A percentile compares a stretch with the other conserved stretches of the same genome.
These are phyloP conservation scores for Candida nemodendra DNA, from an alignment of 805 yeast species.

Conservation along the genomic window DNA sequence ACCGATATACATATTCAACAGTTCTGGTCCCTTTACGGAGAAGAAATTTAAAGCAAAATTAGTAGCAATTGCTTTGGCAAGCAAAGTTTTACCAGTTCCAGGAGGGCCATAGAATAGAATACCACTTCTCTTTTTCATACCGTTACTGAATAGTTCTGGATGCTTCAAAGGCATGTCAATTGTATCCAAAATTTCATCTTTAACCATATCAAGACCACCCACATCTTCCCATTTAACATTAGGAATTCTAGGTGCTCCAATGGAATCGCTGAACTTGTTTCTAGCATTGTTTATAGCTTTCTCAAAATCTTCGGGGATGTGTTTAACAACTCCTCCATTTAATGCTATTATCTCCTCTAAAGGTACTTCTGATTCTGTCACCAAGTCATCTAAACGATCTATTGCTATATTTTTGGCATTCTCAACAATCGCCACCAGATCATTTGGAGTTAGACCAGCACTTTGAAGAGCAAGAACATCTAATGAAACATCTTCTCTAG, in stretches of 20 bases:
- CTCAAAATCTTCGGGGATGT: constrained; percentile 62
- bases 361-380: constrained; percentile 23
- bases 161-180: constrained; percentile 93
- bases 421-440: constrained; percentile 66
- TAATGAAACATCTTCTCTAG: constrained; percentile 52
- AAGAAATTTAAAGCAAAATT: constrained; percentile 92
- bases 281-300: constrained; percentile 77
- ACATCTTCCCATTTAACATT: constrained; percentile 96
- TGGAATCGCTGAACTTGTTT: constrained; percentile 85
- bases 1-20: constrained; percentile 96
- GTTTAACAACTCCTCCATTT: constrained; percentile 52
- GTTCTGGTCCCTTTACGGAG: constrained; percentile 96
- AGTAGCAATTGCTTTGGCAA: constrained; percentile 97
- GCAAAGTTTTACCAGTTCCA: constrained; percentile 93
- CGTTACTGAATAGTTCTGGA: constrained; percentile 84
- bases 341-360: constrained; percentile 41
- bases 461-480: constrained; percentile 72
- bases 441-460: constrained; percentile 90
- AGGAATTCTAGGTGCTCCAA: constrained; percentile 96
- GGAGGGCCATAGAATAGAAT: constrained; percentile 97
- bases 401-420: constrained; percentile 60
- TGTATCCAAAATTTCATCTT: constrained; percentile 90
- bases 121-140: constrained; percentile 92
- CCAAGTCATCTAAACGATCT: constrained; percentile 42
- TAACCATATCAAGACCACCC: constrained; percentile 89